Conservation (phyloP, 768 basidiomycete genomes). For the Tulasnella sp. region DNA sequence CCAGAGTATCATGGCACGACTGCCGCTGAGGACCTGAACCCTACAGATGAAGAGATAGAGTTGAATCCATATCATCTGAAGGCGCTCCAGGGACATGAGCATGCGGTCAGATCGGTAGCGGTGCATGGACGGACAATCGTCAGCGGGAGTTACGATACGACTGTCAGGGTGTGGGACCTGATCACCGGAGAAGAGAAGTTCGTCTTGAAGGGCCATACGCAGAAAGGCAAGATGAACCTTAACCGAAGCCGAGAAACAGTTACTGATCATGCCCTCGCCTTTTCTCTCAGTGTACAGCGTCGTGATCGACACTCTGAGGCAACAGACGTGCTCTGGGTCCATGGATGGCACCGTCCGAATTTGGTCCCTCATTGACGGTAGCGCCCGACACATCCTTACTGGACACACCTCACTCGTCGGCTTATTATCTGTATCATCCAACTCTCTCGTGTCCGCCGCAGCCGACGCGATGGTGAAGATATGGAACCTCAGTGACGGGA, state of each 20-base stretch:
- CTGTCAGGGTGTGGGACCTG: constrained; percentile 92
- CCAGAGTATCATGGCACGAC: constrained; percentile 62
- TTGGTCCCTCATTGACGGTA: constrained; percentile 78
- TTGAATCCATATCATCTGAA: constrained; percentile 84
- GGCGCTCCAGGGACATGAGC: constrained; percentile 76
- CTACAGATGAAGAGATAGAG: constrained; percentile 46
- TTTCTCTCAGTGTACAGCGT: constrained; percentile 75
- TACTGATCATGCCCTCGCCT: neutral
- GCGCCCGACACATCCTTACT: constrained; percentile 64
- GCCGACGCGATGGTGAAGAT: constrained; percentile 90
- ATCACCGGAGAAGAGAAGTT: constrained; percentile 40
- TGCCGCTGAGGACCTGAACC: constrained; percentile 20
- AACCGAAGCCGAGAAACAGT: neutral
- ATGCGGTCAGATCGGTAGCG: constrained; percentile 88
- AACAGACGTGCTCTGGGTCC: constrained; percentile 90
- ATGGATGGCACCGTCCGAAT: constrained; percentile 97
- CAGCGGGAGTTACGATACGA: constrained; percentile 90
- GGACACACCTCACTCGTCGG: constrained; percentile 95
- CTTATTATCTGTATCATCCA: constrained; percentile 76
- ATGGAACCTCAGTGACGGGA: constrained; percentile 83
- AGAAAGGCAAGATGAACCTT: constrained; percentile 55
- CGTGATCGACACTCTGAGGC: constrained; percentile 72
- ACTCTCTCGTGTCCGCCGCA: constrained; percentile 86
- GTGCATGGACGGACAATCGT: constrained; percentile 82
- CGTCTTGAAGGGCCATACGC: constrained; percentile 75